A percentile compares a stretch with the other conserved stretches of the same genome.
These are phyloP conservation scores for Venturia carpophila DNA, from an alignment of 2,329 filamentous ascomycete species.

Conservation along the genomic window DNA sequence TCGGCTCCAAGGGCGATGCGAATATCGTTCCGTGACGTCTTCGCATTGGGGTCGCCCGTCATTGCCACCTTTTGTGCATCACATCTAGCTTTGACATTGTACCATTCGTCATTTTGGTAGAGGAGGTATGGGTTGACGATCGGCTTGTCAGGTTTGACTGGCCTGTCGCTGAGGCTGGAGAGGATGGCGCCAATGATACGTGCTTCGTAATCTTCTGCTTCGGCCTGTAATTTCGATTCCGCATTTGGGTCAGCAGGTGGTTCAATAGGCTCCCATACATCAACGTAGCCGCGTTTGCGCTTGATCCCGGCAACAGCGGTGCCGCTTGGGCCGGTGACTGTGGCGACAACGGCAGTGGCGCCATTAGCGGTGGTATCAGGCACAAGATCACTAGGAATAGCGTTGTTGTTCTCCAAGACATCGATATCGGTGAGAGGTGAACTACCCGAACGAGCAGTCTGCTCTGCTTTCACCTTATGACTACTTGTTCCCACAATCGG, in stretches of 20 bases:
- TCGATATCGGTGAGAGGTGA: not conserved
- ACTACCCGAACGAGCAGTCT: not conserved
- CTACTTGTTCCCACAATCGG: conserved; percentile 60
- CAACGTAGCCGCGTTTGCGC: conserved; percentile 21
- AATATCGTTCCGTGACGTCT: conserved; percentile 63
- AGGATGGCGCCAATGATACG: conserved; percentile 51
- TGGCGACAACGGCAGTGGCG: not conserved
- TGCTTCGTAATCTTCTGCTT: conserved; percentile 47
- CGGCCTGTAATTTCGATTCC: conserved; percentile 18
- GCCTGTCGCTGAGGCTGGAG: conserved; percentile 62
- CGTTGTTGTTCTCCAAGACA: not conserved
- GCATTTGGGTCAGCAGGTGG: conserved; percentile 10
- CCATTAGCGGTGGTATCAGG: not conserved
- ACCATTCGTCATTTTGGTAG: conserved; percentile 71
- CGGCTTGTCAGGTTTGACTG: conserved; percentile 62
- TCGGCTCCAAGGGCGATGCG: conserved; percentile 78
- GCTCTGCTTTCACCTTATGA: conserved; percentile 9
- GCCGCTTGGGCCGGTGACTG: not conserved
- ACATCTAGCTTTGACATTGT: conserved; percentile 54
- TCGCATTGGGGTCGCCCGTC: conserved; percentile 59
- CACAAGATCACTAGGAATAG: not conserved
- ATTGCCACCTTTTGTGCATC: conserved; percentile 57
- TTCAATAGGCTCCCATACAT: conserved; percentile 18
- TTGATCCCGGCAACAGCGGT: conserved; percentile 15
- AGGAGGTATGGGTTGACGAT: conserved; percentile 81